phyloP scores from a whole-genome alignment of 2,329 filamentous ascomycete genomes.

The Exophiala xenobiotica region DNA sequence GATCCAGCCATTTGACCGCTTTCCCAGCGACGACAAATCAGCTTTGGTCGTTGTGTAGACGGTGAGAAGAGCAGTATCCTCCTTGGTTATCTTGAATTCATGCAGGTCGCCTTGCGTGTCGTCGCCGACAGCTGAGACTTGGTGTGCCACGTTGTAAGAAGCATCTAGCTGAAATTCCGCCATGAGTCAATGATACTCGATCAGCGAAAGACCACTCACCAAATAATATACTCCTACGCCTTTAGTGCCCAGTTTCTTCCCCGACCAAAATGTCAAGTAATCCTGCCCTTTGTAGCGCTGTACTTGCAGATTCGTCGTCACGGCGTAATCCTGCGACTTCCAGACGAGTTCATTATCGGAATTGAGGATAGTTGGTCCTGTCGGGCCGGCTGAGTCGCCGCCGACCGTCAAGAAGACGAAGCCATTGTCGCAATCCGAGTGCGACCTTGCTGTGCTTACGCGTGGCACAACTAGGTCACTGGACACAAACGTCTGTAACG shows the following conservation, averaged over 20 bases:
- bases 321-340: constrained; percentile 38
- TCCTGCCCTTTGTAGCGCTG: constrained; percentile 45
- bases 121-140: constrained; percentile 13
- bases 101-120: constrained; percentile 29
- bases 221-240: constrained; percentile 50
- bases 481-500: constrained; percentile 19
- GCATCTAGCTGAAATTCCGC: constrained; percentile 21
- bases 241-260: constrained; percentile 48
- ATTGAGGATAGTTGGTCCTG: constrained; percentile 48
- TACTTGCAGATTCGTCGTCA: constrained; percentile 48
- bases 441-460: constrained; percentile 31
- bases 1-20: constrained; percentile 41
- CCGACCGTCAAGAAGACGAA: constrained; percentile 45
- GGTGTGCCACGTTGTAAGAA: constrained; percentile 25
- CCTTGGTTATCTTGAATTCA: constrained; percentile 26
- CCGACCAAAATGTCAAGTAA: constrained; percentile 53
- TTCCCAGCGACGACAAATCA: constrained; percentile 26
- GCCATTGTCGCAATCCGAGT: constrained; percentile 39
- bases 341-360: constrained; percentile 47
- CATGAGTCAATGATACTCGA: neutral
- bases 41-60: constrained; percentile 21
- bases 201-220: constrained; percentile 35
- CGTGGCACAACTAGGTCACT: constrained; percentile 15
- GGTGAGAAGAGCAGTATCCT: constrained; percentile 24
- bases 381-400: constrained; percentile 35